Evolutionary conservation across 1,139 yeast genomes (phyloP), one percentile per base, ranked within the genome.

Genomic region (Zygosaccharomyces sapae): DNA sequence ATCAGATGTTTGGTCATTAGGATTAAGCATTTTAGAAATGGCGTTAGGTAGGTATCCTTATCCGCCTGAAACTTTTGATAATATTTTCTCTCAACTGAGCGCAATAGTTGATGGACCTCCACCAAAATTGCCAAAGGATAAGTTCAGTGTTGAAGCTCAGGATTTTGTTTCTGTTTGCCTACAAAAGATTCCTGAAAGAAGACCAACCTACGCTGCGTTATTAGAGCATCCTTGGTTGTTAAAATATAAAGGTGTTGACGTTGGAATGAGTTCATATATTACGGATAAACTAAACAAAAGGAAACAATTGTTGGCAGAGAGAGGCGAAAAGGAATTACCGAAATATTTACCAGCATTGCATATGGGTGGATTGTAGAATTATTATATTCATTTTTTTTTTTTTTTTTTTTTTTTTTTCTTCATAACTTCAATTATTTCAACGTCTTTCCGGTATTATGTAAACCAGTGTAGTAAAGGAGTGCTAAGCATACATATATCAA

Each of bases 51-150:
- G 80, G 49, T 92, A 90, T 66, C 99, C 99, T 10, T 92, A 92
- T 61, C 96, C 97, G 3, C 86, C 96, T 2, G 97, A 90, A 61
- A 86, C 97, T 2, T 89, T 82, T 61, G 86, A 81, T 54, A 88
- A 87, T 64, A 87, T 92, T 9, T 90, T 92, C 62, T 85, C 95
- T 13, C 98, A 92, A 69, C 75, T 92, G 55, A 85, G 89, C 69
- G 97, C 97, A 2, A 92, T 92, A 62, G 97, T 92, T 18, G 96
- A 90, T 63, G 98, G 97, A 7, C 95, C 88, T 34, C 94, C 97
- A 4, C 98, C 98, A 4, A 73, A 74, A 46, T 72, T 92, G 50
- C 84, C 86, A 2, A 63, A 61, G 3, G 76, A 70, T 25, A 63
- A 67, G 36, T 92, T 79, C 63, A 80, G 92, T 1, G 67, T 74